Base-by-base conservation (phyloP, 331 rosid species). In the Quercus tomentella region DNA sequence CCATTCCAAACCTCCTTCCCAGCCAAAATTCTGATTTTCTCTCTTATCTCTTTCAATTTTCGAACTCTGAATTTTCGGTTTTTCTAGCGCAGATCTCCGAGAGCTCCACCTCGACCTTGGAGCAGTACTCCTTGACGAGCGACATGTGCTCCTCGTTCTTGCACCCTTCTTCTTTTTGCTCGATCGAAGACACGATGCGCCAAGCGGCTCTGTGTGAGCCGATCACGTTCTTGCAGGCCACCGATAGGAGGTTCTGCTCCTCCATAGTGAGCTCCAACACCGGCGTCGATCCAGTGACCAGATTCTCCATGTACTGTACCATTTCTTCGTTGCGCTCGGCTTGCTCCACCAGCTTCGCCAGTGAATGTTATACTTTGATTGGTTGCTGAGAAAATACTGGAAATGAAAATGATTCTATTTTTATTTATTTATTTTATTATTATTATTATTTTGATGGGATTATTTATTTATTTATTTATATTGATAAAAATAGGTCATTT, bases 201-300 rank as follows among this genome's bases (percentile, higher is more conserved):
- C 97, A 91, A 17, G 97, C 92, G 1, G 97, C 97, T 1, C 96
- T 88, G 41, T 89, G 92, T 1, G 96, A 91, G 4, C 97, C 97
- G 69, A 93, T 88, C 11, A 91, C 93, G 87, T 91, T 91, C 86
- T 91, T 89, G 83, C 88, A 91, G 0, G 97, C 97, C 0, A 89
- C 92, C 17, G 96, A 91, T 30, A 93, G 85, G 1, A 93, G 92
- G 81, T 91, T 91, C 52, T 96, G 82, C 82, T 91, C 96, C 79
- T 91, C 92, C 0, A 91, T 92, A n/a, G 82, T 84, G 2, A 93
- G 96, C 82, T 93, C 97, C 1, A 92, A 71, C 16, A 88, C 79
- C 0, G 96, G 96, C 10, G 94, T 91, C 33, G 82, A 82, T 12
- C 81, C 80, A 0, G 78, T 77, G 3, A 93, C 97, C 25, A 92